Base-by-base conservation (phyloP, 805 yeast species). In the Suhomyces sp. region DNA sequence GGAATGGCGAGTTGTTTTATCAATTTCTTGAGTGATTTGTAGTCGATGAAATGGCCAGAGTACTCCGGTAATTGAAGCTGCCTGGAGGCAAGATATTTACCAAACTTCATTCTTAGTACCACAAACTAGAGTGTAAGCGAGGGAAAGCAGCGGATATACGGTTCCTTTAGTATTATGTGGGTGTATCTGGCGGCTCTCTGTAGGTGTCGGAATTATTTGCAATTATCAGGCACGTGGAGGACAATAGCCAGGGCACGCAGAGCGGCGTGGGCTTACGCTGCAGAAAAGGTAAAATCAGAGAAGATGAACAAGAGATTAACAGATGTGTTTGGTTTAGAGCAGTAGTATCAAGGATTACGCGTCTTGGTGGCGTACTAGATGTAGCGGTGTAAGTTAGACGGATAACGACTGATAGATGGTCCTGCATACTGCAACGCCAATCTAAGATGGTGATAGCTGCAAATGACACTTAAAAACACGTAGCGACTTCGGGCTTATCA, bases 1-100 rank as follows among this genome's bases (percentile, higher is more conserved):
- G 78, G 75, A 50, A 68, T 77, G 3, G 89, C 88, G 46, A 93
- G 74, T 47, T 87, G 86, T 70, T 93, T 93, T 65, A 93, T 93
- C 59, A 92, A 80, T 78, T 93, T 94, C 70, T 93, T 93, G 54
- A 93, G 75, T 3, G 93, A 94, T 74, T 94, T 94, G 72, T 94
- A 94, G 73, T 94, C 91, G 66, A 94, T 93, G 74, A 93, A 94
- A 67, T 90, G 87, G 38, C 93, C 91, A 48, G 96, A 85, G 69
- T 94, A 94, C 70, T 94, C 99, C 9, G 98, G 98, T 54, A 93
- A 77, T 69, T 93, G 97, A 60, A 94, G 78, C 72, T 91, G 97
- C 67, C 97, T 84, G 44, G 96, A 88, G 58, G 96, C 98, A 67
- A 94, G 78, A 66, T 90, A 89, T 71, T 94, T 94, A 49, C 99